Conservation (phyloP, 106 monocot genomes). For the Dendrobium officinale region DNA sequence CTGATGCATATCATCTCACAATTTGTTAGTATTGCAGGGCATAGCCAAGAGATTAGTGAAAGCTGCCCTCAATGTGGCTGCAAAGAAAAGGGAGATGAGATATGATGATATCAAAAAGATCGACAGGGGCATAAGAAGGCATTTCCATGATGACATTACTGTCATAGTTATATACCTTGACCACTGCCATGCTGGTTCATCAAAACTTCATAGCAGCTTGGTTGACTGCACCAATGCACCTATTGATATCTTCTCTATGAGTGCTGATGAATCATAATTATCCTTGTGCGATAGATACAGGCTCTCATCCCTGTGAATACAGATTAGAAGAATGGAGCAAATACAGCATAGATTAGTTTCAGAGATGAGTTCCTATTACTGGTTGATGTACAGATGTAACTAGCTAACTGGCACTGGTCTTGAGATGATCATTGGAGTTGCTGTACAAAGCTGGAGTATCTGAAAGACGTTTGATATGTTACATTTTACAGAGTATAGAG, state of each 20-base stretch:
- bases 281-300: background rate
- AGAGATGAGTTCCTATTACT: background rate
- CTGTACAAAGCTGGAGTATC: background rate
- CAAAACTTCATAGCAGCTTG: background rate
- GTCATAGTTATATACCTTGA: slow-evolving; percentile 23
- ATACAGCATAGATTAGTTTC: background rate
- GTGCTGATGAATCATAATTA: slow-evolving; percentile 2
- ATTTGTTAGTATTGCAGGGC: slow-evolving; percentile 14
- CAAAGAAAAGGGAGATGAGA: slow-evolving; percentile 27
- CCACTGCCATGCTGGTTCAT: background rate
- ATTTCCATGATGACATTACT: slow-evolving; percentile 25
- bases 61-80: slow-evolving; percentile 27
- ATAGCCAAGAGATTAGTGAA: slow-evolving; percentile 29
- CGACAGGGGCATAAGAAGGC: slow-evolving; percentile 16
- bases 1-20: background rate
- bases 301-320: background rate
- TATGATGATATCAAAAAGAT: slow-evolving; percentile 25
- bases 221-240: slow-evolving; percentile 17
- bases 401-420: background rate
- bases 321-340: background rate
- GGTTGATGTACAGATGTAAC: background rate
- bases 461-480: background rate
- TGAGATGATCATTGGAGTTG: background rate
- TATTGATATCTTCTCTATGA: slow-evolving; percentile 15
- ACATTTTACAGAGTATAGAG: background rate